Percentiles rank a stretch among this genome's conserved stretches.
These are phyloP conservation scores for Heliosperma pusillum DNA, from an alignment of 148 eudicot genomes.

Conservation along the genomic window DNA sequence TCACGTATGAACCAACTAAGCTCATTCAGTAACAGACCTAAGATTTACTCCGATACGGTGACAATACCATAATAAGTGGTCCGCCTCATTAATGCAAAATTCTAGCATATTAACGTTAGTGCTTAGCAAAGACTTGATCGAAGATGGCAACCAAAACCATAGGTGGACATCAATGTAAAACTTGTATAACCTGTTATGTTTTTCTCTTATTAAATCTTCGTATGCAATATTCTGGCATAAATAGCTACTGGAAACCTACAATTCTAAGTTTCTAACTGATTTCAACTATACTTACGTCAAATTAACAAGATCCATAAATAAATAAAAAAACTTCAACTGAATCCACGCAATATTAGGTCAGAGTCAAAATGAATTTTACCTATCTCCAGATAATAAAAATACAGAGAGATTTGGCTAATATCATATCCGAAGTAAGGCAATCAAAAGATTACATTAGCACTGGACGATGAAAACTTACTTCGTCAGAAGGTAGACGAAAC, in stretches of 20 bases:
- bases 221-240: too few relatives aligned
- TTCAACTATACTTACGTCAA: neutral
- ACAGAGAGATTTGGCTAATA: neutral
- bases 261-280: too few relatives aligned
- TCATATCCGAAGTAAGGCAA: neutral
- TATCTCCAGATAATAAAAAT: neutral
- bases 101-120: too few relatives aligned
- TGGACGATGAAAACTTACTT: slow-evolving; percentile 38
- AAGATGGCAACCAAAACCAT: too few relatives aligned
- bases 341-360: slow-evolving; percentile 1
- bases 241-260: too few relatives aligned
- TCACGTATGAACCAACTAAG: neutral
- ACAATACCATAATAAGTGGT: too few relatives aligned
- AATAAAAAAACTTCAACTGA: neutral
- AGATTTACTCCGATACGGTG: neutral
- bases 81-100: too few relatives aligned
- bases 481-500: slow-evolving; percentile 82
- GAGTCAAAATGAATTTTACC: neutral
- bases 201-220: too few relatives aligned
- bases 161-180: too few relatives aligned
- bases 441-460: neutral
- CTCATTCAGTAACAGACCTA: neutral
- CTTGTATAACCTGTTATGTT: too few relatives aligned
- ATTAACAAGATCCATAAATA: neutral
- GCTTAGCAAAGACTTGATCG: too few relatives aligned